Percentiles rank a stretch among this genome's conserved stretches.
These are phyloP conservation scores for Kodamaea ohmeri DNA, from an alignment of 1,139 yeast species.

Conservation along the genomic window DNA sequence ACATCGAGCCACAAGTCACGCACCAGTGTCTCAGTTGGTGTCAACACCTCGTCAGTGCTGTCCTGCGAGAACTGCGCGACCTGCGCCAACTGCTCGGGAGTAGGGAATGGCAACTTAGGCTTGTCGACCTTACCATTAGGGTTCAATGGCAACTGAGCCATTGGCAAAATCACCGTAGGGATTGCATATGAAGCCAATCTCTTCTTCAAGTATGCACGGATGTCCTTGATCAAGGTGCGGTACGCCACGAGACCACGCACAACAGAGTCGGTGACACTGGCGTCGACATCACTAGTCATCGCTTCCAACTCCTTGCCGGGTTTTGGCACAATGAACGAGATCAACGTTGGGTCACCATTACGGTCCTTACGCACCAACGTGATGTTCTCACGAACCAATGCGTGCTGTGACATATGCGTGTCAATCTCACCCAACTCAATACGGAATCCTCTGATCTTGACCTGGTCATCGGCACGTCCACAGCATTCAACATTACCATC, in stretches of 20 bases:
- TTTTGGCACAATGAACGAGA: conserved; percentile 90
- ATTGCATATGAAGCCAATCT: conserved; percentile 92
- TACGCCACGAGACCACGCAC: conserved; percentile 78
- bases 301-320: conserved; percentile 53
- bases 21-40: conserved; percentile 63
- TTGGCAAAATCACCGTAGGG: conserved; percentile 87
- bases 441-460: conserved; percentile 96
- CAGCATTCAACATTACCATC: conserved; percentile 98
- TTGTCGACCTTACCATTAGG: conserved; percentile 99
- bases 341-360: conserved; percentile 87
- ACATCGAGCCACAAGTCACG: conserved; percentile 83
- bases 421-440: conserved; percentile 98
- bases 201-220: conserved; percentile 77
- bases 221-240: conserved; percentile 73
- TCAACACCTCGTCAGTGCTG: conserved; percentile 41
- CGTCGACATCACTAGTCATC: conserved; percentile 42
- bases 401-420: conserved; percentile 92
- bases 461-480: conserved; percentile 99
- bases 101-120: conserved; percentile 95
- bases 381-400: conserved; percentile 84
- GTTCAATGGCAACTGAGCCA: conserved; percentile 82
- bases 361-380: conserved; percentile 92
- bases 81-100: conserved; percentile 74
- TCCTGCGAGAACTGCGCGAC: conserved; percentile 50
- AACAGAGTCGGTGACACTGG: conserved; percentile 53